Base-by-base conservation (phyloP, 169 alveolate species). In the Besnoitia besnoiti region DNA sequence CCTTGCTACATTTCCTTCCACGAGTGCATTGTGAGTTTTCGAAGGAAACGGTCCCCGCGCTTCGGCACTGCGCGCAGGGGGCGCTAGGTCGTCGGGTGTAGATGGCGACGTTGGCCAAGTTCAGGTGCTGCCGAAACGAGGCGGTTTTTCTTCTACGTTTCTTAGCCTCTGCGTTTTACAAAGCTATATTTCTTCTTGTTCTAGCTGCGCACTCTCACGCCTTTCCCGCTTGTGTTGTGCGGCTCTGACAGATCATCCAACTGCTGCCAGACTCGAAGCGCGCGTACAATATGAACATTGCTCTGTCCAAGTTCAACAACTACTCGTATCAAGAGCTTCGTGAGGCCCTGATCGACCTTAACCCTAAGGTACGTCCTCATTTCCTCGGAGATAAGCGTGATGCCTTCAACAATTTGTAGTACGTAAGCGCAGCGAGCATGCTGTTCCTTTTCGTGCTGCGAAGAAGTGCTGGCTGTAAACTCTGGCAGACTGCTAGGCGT, bases 221-320 rank as follows among this genome's bases (percentile, higher is more conserved):
- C 21, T 76, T 12, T 16, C 35, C 39, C 33, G 90, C 89, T 91
- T 92, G 10, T 39, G 24, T n/a, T n/a, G n/a, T n/a, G n/a, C n/a
- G n/a, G n/a, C n/a, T n/a, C n/a, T n/a, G n/a, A 37, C 89, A 95
- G 96, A 89, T 95, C 59, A 92, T 97, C 82, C 98, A 96, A 37
- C 95, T 97, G 85, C 95, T 97, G 77, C 98, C 98, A 0, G 98
- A 97, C 92, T 93, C 98, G n/a, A 97, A 97, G 96, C 94, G 98
- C 79, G 97, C 98, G 67, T 97, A 97, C 95, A 97, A 97, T 93
- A 97, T 97, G 97, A 97, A 97, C 91, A 97, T 97, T 82, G 98
- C 98, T 35, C 92, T 97, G 55, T 95, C 98, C n/a, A 97, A 97
- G 91, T 97, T 97, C 96, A 96, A 95, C 94, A 97, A 97, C 90